A percentile compares a stretch with the other conserved stretches of the same genome.
Conservation (phyloP, 202 grass and related monocot species). For the Eragrostis tef region DNA sequence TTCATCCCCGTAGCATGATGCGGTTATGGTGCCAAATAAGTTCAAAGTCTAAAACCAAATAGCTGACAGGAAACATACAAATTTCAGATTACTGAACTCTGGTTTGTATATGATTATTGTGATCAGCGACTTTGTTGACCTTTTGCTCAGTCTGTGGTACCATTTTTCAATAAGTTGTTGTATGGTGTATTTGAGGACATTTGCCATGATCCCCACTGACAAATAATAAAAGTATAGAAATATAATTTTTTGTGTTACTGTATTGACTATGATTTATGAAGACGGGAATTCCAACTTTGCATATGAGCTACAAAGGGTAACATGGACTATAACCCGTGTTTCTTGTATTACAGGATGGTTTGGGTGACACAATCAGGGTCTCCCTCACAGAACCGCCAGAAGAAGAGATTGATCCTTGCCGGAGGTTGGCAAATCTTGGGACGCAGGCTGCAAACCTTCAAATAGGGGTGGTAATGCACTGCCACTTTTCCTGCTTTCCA, state of each 20-base stretch:
- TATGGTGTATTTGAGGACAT: background rate
- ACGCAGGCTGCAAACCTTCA: slow-evolving; percentile 69
- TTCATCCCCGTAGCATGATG: slow-evolving; percentile 14
- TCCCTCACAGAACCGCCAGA: slow-evolving; percentile 97
- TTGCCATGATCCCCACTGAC: slow-evolving; percentile 32
- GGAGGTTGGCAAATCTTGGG: slow-evolving; percentile 86
- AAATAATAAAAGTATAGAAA: slow-evolving; percentile 18
- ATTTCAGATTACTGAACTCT: slow-evolving; percentile 19
- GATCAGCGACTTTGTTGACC: background rate
- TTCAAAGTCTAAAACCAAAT: slow-evolving; percentile 17
- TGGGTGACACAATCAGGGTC: slow-evolving; percentile 97
- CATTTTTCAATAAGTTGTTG: slow-evolving; percentile 21
- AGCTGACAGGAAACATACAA: background rate
- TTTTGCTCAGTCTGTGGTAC: slow-evolving; percentile 5
- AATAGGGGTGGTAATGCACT: slow-evolving; percentile 77
- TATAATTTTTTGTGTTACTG: slow-evolving; percentile 15
- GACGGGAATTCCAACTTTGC: background rate
- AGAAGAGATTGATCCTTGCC: slow-evolving; percentile 95
- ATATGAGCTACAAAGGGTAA: background rate
- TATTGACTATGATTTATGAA: slow-evolving; percentile 1
- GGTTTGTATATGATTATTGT: background rate
- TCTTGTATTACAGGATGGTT: slow-evolving; percentile 78
- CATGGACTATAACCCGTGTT: slow-evolving; percentile 12
- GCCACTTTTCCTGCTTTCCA: slow-evolving; percentile 24
- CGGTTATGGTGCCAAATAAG: background rate